Conservation (phyloP, 2,329 filamentous ascomycete genomes). For the Cladosporium sp. region DNA sequence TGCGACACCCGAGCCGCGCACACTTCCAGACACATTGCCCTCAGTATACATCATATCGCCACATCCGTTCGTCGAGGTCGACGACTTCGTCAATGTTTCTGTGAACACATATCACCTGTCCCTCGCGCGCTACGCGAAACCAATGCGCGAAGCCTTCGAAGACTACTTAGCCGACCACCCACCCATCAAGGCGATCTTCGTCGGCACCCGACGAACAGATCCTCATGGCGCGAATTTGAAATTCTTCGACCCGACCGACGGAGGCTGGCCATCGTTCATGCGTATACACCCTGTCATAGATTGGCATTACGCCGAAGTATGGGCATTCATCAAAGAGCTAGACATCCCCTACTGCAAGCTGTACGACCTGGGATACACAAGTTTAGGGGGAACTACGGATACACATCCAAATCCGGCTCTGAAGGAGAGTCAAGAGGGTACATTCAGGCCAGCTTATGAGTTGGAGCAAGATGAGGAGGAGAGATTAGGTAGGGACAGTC, state of each 20-base stretch:
- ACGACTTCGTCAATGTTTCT: slow-evolving; percentile 71
- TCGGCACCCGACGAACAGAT: slow-evolving; percentile 85
- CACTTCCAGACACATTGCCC: slow-evolving; percentile 55
- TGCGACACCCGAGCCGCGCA: slow-evolving; percentile 19
- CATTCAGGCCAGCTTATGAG: slow-evolving; percentile 71
- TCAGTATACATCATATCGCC: slow-evolving; percentile 84
- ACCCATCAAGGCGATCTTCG: slow-evolving; percentile 71
- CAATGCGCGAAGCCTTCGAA: slow-evolving; percentile 78
- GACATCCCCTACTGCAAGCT: slow-evolving; percentile 78
- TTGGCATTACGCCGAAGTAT: slow-evolving; percentile 95
- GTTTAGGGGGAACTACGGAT: slow-evolving; percentile 82
- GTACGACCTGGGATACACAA: slow-evolving; percentile 88
- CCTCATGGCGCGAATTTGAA: slow-evolving; percentile 77
- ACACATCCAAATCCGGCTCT: slow-evolving; percentile 84
- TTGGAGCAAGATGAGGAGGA: slow-evolving; percentile 72
- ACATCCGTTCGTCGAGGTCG: slow-evolving; percentile 81
- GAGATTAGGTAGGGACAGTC: slow-evolving; percentile 61
- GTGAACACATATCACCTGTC: slow-evolving; percentile 68
- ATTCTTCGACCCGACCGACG: slow-evolving; percentile 83
- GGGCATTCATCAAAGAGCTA: slow-evolving; percentile 79
- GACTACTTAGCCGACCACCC: slow-evolving; percentile 66
- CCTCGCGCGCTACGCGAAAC: slow-evolving; percentile 67
- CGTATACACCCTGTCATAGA: slow-evolving; percentile 93
- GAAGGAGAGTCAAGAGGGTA: slow-evolving; percentile 35
- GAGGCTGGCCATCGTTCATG: slow-evolving; percentile 88